Conservation (phyloP, 2,329 filamentous ascomycete species). For the Ustulina deusta region DNA sequence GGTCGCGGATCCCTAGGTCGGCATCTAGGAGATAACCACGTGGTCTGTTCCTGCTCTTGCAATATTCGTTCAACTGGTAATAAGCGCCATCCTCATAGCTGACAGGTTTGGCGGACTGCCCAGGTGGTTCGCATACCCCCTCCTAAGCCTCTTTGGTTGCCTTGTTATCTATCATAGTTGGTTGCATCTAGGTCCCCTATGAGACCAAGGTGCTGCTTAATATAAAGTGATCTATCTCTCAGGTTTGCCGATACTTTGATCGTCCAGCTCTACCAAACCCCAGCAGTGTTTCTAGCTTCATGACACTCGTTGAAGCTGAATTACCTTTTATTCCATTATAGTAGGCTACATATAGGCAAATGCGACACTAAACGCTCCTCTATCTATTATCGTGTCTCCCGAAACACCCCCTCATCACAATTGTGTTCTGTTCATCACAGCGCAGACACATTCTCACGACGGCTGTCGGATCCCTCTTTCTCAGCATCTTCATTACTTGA, state of each 20-base stretch:
- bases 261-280: neutral
- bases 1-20: neutral
- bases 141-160: neutral
- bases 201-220: neutral
- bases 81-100: neutral
- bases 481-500: neutral
- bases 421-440: neutral
- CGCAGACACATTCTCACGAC: too few relatives aligned
- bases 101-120: neutral
- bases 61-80: neutral
- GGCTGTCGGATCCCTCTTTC: too few relatives aligned
- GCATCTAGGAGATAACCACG: neutral
- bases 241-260: neutral
- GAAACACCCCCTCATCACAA: neutral
- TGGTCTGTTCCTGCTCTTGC: neutral
- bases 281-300: too few relatives aligned
- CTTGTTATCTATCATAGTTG: neutral
- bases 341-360: neutral
- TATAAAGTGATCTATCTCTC: neutral
- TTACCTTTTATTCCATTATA: too few relatives aligned
- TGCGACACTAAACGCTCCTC: neutral
- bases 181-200: neutral
- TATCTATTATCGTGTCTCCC: neutral
- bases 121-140: neutral
- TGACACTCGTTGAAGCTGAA: too few relatives aligned